These are phyloP conservation scores for Fomitopsis betulina DNA, from an alignment of 1,284 basidiomycete species.

Conservation along the genomic window DNA sequence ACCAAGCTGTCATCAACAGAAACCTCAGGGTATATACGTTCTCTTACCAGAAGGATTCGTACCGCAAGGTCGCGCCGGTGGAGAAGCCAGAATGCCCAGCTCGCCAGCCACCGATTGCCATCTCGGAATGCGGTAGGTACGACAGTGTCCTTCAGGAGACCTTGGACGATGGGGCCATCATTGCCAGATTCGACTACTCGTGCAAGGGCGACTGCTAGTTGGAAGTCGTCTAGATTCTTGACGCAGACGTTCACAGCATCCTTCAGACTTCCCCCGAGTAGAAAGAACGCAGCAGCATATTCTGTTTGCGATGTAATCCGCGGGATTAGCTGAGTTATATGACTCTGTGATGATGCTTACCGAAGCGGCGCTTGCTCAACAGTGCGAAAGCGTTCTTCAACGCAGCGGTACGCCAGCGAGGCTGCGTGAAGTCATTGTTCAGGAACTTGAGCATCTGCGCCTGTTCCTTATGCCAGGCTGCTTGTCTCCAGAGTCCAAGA, in stretches of 20 bases:
- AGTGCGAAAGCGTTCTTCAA: conserved; percentile 96
- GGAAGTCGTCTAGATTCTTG: conserved; percentile 85
- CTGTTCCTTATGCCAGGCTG: conserved; percentile 92
- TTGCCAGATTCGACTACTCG: conserved; percentile 80
- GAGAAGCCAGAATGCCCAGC: conserved; percentile 94
- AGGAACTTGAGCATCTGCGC: conserved; percentile 89
- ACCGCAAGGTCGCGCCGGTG: conserved; percentile 84
- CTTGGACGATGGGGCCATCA: conserved; percentile 73
- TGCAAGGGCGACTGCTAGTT: conserved; percentile 85
- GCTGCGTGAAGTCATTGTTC: conserved; percentile 82
- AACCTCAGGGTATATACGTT: conserved; percentile 1
- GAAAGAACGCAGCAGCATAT: conserved; percentile 97
- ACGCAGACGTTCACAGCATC: conserved; percentile 93
- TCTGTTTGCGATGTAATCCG: conserved; percentile 41
- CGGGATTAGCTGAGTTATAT: conserved; percentile 1
- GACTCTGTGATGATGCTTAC: conserved; percentile 34
- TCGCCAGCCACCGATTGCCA: conserved; percentile 94
- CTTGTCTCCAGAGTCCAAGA: conserved; percentile 93
- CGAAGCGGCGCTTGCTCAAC: conserved; percentile 87
- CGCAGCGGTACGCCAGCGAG: conserved; percentile 90
- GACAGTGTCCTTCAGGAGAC: conserved; percentile 70
- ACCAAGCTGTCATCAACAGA: background rate
- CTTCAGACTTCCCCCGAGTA: conserved; percentile 84
- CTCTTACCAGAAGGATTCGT: conserved; percentile 70
- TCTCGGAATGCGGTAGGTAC: conserved; percentile 81